Conservation (phyloP, 331 rosid species). For the Phaseolus coccineus region DNA sequence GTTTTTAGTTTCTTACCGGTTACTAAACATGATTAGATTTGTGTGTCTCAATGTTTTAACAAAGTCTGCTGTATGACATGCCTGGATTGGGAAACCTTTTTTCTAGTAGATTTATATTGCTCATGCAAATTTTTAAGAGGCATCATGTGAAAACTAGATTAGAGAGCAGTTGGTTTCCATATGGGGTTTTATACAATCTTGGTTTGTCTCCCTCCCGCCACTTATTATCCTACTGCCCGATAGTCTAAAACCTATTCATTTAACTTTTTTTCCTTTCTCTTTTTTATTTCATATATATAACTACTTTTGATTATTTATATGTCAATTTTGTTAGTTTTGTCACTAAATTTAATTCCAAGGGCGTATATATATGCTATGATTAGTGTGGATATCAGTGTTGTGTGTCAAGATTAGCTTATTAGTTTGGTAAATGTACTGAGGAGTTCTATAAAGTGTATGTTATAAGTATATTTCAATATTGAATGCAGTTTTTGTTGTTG, state of each 20-base stretch:
- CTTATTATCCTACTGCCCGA: background rate
- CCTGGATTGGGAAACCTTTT: background rate
- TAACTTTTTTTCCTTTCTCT: background rate
- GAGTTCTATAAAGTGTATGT: background rate
- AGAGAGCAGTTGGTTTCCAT: constrained; percentile 1
- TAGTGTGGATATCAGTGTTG: background rate
- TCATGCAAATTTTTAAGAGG: background rate
- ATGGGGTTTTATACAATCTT: background rate
- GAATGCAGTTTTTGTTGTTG: background rate
- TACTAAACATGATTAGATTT: background rate
- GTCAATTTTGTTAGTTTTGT: background rate
- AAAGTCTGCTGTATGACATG: background rate
- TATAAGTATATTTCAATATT: background rate
- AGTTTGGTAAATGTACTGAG: background rate
- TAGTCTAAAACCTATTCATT: background rate
- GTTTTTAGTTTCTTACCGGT: background rate
- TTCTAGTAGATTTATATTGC: background rate
- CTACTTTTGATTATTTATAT: background rate
- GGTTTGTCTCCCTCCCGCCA: too few relatives aligned
- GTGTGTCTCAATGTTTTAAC: background rate
- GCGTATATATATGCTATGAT: background rate
- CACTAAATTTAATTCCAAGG: background rate
- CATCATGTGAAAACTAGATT: background rate
- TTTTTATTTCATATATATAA: background rate
- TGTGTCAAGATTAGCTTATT: background rate